phyloP scores from a whole-genome alignment of 2,329 filamentous ascomycete species.

The Coniochaeta sp. region DNA sequence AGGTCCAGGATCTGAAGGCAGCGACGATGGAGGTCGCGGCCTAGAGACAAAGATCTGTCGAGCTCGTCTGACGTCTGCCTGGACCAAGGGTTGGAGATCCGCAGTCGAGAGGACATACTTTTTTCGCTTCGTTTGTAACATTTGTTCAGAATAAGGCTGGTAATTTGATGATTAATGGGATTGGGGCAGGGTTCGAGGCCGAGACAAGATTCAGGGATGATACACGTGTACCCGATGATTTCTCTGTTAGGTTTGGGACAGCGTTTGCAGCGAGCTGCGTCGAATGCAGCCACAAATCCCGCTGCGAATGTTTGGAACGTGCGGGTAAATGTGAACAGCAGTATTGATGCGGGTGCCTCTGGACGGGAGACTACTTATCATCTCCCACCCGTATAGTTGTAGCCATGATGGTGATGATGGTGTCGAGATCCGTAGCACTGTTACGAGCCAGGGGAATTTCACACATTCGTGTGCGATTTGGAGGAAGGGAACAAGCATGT shows the following conservation, averaged over 20 bases:
- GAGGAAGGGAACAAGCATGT: too few relatives aligned
- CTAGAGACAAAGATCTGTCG: neutral
- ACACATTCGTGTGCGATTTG: too few relatives aligned
- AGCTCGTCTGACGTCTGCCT: neutral
- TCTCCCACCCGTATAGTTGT: too few relatives aligned
- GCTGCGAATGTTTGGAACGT: neutral
- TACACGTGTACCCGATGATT: neutral
- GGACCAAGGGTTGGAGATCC: neutral
- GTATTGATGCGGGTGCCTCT: too few relatives aligned
- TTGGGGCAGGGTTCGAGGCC: neutral
- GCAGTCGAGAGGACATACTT: neutral
- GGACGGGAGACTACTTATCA: too few relatives aligned
- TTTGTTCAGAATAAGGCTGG: neutral
- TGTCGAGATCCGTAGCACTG: too few relatives aligned
- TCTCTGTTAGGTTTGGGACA: neutral
- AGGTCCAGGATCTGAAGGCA: constrained; percentile 1
- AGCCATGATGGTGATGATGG: too few relatives aligned
- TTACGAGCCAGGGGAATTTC: too few relatives aligned
- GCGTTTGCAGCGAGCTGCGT: neutral
- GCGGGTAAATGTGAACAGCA: too few relatives aligned
- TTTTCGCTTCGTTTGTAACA: neutral
- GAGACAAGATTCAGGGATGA: neutral
- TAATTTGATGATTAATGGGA: neutral
- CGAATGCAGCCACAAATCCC: neutral
- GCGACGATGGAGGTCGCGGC: constrained; percentile 1